Evolutionary conservation across 805 yeast genomes (phyloP).

Genomic region (Wickerhamiella hasegawae): DNA sequence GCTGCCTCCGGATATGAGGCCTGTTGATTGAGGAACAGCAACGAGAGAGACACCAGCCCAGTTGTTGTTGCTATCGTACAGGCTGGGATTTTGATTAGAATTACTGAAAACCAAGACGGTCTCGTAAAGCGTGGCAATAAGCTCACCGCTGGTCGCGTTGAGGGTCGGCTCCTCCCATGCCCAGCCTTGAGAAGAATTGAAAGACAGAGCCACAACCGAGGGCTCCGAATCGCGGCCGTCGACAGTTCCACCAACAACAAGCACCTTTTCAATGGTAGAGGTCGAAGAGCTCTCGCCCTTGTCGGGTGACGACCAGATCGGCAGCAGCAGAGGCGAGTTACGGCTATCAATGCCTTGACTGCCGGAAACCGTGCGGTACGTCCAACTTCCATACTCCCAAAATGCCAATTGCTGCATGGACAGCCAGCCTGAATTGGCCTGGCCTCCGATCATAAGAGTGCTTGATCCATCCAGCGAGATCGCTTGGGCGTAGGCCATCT

Average conservation of each 20-base stretch:
- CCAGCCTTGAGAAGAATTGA: constrained; percentile 29
- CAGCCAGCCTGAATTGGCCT: constrained; percentile 47
- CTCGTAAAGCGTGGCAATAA: constrained; percentile 10
- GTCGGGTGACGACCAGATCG: constrained; percentile 29
- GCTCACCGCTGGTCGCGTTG: constrained; percentile 2
- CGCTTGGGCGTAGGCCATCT: constrained; percentile 13
- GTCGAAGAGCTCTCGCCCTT: constrained; percentile 5
- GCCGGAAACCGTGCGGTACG: constrained; percentile 27
- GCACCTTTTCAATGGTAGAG: constrained; percentile 17
- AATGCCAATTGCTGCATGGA: constrained; percentile 57
- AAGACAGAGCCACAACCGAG: constrained; percentile 25
- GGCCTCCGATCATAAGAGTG: constrained; percentile 43
- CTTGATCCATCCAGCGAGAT: constrained; percentile 8
- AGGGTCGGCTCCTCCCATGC: constrained; percentile 19
- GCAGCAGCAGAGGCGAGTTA: constrained; percentile 35
- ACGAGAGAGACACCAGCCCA: constrained; percentile 3
- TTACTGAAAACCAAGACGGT: constrained; percentile 4
- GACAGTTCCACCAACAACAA: constrained; percentile 49
- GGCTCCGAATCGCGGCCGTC: constrained; percentile 28
- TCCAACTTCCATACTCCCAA: constrained; percentile 60
- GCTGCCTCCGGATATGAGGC: constrained; percentile 7
- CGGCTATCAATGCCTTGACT: constrained; percentile 35
- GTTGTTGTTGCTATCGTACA: constrained; percentile 1
- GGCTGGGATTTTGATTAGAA: neutral
- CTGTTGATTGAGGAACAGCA: constrained; percentile 6